phyloP scores from a whole-genome alignment of 768 basidiomycete genomes.

The Kwoniella sp. region DNA sequence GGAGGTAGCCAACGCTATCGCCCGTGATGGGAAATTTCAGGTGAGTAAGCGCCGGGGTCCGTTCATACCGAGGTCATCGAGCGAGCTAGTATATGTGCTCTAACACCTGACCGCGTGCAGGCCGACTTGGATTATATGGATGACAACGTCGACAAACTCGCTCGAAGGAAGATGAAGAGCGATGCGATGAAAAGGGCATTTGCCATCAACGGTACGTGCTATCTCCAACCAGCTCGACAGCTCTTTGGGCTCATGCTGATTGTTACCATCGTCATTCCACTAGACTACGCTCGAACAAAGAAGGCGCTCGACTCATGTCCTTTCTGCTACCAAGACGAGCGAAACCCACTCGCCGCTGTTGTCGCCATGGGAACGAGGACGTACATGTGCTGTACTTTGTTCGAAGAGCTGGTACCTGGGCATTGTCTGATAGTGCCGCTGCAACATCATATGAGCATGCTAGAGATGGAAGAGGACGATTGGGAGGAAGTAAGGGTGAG shows the following conservation, averaged over 20 bases:
- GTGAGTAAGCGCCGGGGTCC: slow-evolving; percentile 58
- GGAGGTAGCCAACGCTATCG: slow-evolving; percentile 83
- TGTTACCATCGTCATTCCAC: too few species aligned
- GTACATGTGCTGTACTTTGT: slow-evolving; percentile 85
- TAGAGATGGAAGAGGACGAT: slow-evolving; percentile 94
- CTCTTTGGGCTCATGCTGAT: neutral
- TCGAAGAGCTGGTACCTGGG: slow-evolving; percentile 84
- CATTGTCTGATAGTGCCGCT: slow-evolving; percentile 96
- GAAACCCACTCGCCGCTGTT: slow-evolving; percentile 80
- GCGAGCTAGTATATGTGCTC: neutral
- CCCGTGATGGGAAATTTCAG: slow-evolving; percentile 84
- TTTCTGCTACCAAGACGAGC: slow-evolving; percentile 89
- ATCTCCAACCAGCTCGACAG: too few species aligned
- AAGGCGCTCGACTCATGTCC: slow-evolving; percentile 80
- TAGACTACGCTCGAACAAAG: slow-evolving; percentile 94
- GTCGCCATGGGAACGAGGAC: slow-evolving; percentile 86
- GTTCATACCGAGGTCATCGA: neutral
- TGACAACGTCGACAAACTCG: slow-evolving; percentile 90
- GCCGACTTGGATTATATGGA: slow-evolving; percentile 93
- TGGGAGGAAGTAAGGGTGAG: slow-evolving; percentile 95
- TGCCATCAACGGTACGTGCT: slow-evolving; percentile 78
- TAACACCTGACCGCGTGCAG: slow-evolving; percentile 55
- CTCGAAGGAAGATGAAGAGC: slow-evolving; percentile 90
- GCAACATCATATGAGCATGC: slow-evolving; percentile 84
- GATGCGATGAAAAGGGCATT: slow-evolving; percentile 97